Percentiles rank a stretch among this genome's conserved stretches.
phyloP scores from a whole-genome alignment of 345 rosid species.

The Chamaenerion angustifolium region DNA sequence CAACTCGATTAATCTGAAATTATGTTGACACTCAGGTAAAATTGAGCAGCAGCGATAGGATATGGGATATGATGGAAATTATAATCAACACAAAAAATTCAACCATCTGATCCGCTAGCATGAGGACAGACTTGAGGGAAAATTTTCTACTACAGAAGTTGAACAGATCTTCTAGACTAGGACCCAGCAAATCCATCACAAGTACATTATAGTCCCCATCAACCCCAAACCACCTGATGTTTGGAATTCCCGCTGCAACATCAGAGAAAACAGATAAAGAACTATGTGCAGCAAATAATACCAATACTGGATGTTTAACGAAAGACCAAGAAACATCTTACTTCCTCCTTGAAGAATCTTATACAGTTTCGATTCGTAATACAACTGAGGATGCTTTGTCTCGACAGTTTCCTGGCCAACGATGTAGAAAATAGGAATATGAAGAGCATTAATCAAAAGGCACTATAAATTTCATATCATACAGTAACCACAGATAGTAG shows the following conservation, averaged over 20 bases:
- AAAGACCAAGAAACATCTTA: conserved; percentile 13
- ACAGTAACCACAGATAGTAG: no score
- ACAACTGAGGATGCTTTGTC: conserved; percentile 88
- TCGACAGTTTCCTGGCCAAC: conserved; percentile 57
- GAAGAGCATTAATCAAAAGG: no score
- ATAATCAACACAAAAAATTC: conserved; percentile 7
- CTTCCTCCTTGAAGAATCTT: conserved; percentile 95
- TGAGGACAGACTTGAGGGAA: conserved; percentile 73
- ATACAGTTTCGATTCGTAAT: conserved; percentile 73
- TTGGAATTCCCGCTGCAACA: conserved; percentile 68
- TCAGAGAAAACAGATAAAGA: background rate
- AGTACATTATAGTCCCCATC: conserved; percentile 84
- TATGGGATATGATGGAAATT: background rate
- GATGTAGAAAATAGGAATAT: no score
- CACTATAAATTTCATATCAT: no score
- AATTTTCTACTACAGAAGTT: conserved; percentile 77
- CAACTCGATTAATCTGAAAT: conserved; percentile 71
- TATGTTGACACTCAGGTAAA: background rate
- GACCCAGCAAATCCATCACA: conserved; percentile 81
- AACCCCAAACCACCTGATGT: conserved; percentile 69
- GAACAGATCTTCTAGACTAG: conserved; percentile 89
- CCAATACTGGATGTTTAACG: background rate
- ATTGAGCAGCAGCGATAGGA: background rate
- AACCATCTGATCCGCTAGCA: conserved; percentile 98
- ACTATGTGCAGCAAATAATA: background rate